Percentiles rank a stretch among this genome's conserved stretches.
These are phyloP conservation scores for Diaporthe capsici DNA, from an alignment of 2,329 filamentous ascomycete species.

Conservation along the genomic window DNA sequence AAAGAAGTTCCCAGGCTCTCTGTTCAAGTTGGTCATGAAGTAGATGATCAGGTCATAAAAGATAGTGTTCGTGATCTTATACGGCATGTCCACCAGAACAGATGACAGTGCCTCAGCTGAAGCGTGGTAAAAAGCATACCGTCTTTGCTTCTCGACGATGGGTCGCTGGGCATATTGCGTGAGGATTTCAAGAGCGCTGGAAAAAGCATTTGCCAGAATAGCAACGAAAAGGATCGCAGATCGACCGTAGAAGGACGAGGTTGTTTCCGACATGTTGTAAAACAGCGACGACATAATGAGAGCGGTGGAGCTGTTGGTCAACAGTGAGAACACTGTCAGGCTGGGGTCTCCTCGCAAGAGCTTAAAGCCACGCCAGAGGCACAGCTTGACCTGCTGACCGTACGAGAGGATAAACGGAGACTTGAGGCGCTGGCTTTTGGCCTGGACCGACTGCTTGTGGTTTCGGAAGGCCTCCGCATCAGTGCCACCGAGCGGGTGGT, in stretches of 20 bases:
- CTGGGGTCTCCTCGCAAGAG: conserved; percentile 83
- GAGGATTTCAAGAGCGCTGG: conserved; percentile 84
- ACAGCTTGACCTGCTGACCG: conserved; percentile 81
- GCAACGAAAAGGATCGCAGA: conserved; percentile 90
- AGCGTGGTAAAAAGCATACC: conserved; percentile 95
- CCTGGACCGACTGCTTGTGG: conserved; percentile 68
- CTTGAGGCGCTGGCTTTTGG: conserved; percentile 71
- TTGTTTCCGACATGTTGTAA: conserved; percentile 78
- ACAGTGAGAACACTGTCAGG: conserved; percentile 76
- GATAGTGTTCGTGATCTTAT: conserved; percentile 81
- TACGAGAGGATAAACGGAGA: conserved; percentile 90
- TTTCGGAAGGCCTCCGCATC: conserved; percentile 70
- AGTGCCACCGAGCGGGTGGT: conserved; percentile 67
- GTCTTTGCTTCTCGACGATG: conserved; percentile 90
- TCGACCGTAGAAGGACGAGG: conserved; percentile 83
- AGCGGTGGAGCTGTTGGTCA: conserved; percentile 82
- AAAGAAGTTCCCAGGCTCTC: conserved; percentile 84
- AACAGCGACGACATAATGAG: conserved; percentile 86
- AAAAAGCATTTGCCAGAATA: conserved; percentile 87
- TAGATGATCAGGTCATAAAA: conserved; percentile 86
- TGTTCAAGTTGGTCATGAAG: conserved; percentile 87
- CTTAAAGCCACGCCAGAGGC: conserved; percentile 84
- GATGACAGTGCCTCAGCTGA: conserved; percentile 89
- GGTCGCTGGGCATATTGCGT: conserved; percentile 90
- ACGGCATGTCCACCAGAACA: conserved; percentile 88